Conservation (phyloP, 495 filamentous ascomycete species). For the Podospora pseudopauciseta region DNA sequence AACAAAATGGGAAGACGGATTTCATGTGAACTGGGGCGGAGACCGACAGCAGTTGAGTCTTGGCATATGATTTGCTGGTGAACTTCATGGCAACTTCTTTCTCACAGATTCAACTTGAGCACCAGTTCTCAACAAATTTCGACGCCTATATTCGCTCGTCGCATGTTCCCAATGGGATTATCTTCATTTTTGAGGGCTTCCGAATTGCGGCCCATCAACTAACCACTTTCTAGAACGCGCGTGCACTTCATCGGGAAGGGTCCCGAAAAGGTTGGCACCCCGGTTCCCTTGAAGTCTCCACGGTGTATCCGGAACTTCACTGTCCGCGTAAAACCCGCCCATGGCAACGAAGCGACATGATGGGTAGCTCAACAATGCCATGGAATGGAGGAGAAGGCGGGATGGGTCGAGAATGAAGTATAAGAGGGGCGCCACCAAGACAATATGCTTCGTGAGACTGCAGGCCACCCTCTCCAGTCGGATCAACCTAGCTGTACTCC, state of each 20-base stretch:
- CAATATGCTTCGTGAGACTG: neutral
- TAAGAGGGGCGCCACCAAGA: neutral
- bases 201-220: no score
- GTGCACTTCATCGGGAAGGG: conserved; percentile 1
- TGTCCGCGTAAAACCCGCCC: conserved; percentile 14
- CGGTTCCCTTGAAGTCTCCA: conserved; percentile 10
- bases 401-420: neutral
- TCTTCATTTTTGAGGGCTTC: no score
- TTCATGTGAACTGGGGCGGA: neutral
- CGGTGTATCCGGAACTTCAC: conserved; percentile 21
- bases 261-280: conserved; percentile 12
- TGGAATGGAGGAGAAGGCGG: neutral
- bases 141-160: no score
- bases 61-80: neutral
- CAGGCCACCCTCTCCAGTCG: neutral
- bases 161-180: no score
- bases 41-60: neutral
- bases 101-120: neutral
- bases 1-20: neutral
- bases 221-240: neutral
- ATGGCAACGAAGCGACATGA: neutral
- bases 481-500: neutral
- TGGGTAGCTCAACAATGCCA: neutral
- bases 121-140: no score
- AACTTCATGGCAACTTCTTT: neutral